Base-by-base conservation (phyloP, 352 stramenopile genomes). In the Aphanomyces stellatus region DNA sequence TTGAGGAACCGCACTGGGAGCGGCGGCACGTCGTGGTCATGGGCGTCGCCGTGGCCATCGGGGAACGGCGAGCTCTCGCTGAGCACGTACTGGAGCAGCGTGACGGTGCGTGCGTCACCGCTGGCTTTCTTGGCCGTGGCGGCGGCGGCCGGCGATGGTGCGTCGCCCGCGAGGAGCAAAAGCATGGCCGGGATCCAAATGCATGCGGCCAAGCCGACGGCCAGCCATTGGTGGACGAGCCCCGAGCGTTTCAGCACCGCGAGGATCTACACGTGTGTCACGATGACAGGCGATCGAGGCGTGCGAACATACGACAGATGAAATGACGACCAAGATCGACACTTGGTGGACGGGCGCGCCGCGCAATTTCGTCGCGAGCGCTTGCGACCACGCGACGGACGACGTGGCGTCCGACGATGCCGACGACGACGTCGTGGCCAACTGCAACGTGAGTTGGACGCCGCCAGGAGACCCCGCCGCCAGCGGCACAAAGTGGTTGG, bases 1-100 rank as follows among this genome's bases (percentile, higher is more conserved):
- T 82, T 71, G 30, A 94, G 75, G 51, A 88, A 94, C 8, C 86
- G 81, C 51, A 68, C 76, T 1, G 84, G 85, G 8, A 92, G 70
- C 2, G 69, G 30, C 71, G 72, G 65, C 74, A 70, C 28, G 53
- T 71, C 6, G 74, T 75, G 41, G 69, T 71, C 4, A 71, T 72
- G n/a, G 73, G 53, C 19, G 35, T 42, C 15, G 41, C 3, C 6
- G 60, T 37, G 37, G 40, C 40, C 2, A 40, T 69, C 15, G 11
- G 19, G 22, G 10, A 33, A 17, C 22, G 28, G 37, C 56, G 1
- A 53, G 34, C 68, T 49, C 24, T 37, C 48, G 68, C 22, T 59
- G 4, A 66, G 25, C 42, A 60, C 74, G 35, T 13, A 41, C 13
- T 53, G 64, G 11, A 41, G 51, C 65, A 49, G 35, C 6, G 34